phyloP scores from a whole-genome alignment of 1,284 basidiomycete genomes.

The Tilletia indica region DNA sequence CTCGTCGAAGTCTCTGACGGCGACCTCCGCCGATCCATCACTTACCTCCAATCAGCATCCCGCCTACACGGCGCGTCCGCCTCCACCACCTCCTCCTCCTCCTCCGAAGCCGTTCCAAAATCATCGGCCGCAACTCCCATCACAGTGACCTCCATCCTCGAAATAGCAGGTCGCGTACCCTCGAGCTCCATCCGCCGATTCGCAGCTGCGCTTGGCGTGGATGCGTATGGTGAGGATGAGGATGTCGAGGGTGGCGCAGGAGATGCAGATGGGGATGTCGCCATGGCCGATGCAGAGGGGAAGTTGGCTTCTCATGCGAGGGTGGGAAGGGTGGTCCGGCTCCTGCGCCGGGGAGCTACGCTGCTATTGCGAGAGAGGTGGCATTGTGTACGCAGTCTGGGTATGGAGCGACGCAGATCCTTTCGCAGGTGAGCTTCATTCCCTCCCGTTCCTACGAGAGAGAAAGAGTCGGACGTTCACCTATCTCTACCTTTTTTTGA shows the following conservation, averaged over 20 bases:
- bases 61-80: constrained; percentile 62
- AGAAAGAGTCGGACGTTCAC: constrained; percentile 23
- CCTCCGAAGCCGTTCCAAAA: not conserved
- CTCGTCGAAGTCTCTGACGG: constrained; percentile 81
- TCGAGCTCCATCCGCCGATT: constrained; percentile 70
- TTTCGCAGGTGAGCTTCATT: constrained; percentile 71
- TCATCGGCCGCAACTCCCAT: constrained; percentile 62
- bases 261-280: constrained; percentile 53
- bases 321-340: constrained; percentile 52
- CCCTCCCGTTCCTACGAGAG: constrained; percentile 16
- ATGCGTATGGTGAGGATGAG: constrained; percentile 49
- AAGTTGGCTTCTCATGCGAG: not conserved
- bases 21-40: constrained; percentile 95
- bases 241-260: constrained; percentile 20
- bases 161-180: constrained; percentile 95
- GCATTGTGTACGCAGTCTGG: constrained; percentile 77
- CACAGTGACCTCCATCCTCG: constrained; percentile 72
- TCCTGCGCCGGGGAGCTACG: constrained; percentile 65
- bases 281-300: constrained; percentile 52
- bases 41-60: constrained; percentile 92
- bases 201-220: constrained; percentile 73
- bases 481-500: not conserved
- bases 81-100: constrained; percentile 28
- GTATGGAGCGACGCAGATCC: constrained; percentile 85
- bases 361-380: constrained; percentile 71